Evolutionary conservation across 805 yeast species (phyloP).

Genomic region (Candida nemodendra): DNA sequence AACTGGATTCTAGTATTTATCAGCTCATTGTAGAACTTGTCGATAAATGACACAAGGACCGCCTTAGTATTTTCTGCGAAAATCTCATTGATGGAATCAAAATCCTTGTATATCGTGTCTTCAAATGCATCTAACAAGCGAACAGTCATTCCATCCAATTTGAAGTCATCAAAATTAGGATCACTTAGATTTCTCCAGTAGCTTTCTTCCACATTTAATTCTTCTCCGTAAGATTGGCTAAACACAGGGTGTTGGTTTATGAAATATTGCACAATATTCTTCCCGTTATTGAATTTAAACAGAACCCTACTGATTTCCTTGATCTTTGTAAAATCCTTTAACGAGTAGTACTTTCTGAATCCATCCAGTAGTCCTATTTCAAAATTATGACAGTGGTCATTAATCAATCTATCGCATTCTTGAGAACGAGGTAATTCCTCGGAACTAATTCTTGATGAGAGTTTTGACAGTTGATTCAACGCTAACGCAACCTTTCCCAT

Average conservation of each 20-base stretch:
- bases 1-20: constrained; percentile 55
- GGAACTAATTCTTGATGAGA: constrained; percentile 64
- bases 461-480: constrained; percentile 59
- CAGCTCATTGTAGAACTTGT: constrained; percentile 74
- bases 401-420: constrained; percentile 45
- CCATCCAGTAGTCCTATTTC: constrained; percentile 67
- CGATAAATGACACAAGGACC: constrained; percentile 69
- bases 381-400: constrained; percentile 71
- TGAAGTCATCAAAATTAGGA: constrained; percentile 49
- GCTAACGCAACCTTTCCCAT: constrained; percentile 59
- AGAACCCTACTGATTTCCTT: constrained; percentile 72
- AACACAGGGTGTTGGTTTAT: constrained; percentile 77
- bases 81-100: constrained; percentile 68
- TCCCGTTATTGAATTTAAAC: constrained; percentile 80
- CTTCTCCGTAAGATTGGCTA: constrained; percentile 40
- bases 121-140: constrained; percentile 54
- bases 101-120: constrained; percentile 65
- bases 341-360: constrained; percentile 73
- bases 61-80: constrained; percentile 56
- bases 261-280: constrained; percentile 76
- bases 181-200: constrained; percentile 62
- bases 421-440: constrained; percentile 46
- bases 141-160: constrained; percentile 53
- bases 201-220: constrained; percentile 27
- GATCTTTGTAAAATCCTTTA: constrained; percentile 67